A percentile compares a stretch with the other conserved stretches of the same genome.
These are phyloP conservation scores for Bacterosira constricta DNA, from an alignment of 108 stramenopile species.

Conservation along the genomic window DNA sequence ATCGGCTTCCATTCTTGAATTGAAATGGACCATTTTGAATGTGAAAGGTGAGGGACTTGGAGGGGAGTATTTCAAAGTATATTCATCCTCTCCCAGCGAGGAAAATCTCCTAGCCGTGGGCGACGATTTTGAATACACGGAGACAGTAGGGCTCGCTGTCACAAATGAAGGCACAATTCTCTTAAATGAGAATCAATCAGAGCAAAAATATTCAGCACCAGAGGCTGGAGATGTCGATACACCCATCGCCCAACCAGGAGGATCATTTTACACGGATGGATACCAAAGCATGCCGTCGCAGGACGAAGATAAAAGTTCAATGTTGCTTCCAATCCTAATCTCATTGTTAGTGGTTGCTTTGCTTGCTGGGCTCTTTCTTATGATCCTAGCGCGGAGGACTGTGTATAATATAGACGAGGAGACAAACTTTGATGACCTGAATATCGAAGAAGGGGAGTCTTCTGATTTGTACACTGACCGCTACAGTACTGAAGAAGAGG, in stretches of 20 bases:
- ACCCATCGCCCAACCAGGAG: too few species aligned
- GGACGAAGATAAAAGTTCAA: too few species aligned
- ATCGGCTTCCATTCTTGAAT: neutral
- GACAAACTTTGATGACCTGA: neutral
- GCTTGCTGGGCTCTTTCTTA: neutral
- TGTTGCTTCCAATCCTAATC: too few species aligned
- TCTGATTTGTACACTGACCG: too few species aligned
- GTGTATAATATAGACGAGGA: neutral
- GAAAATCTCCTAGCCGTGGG: neutral
- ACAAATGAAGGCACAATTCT: neutral
- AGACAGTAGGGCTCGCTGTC: neutral
- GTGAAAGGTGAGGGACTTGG: constrained; percentile 2
- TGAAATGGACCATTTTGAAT: constrained; percentile 15
- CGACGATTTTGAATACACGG: constrained; percentile 2
- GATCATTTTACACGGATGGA: too few species aligned
- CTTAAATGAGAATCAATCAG: neutral
- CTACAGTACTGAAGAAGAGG: too few species aligned
- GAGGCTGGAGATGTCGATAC: neutral
- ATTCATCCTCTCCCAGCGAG: neutral
- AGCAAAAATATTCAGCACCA: neutral
- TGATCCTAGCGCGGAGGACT: neutral
- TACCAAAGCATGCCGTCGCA: too few species aligned
- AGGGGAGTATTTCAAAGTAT: constrained; percentile 10
- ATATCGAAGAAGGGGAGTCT: neutral
- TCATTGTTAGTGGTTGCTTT: neutral